Evolutionary conservation across 169 alveolate species (phyloP), one percentile per base, ranked within the genome.

Genomic region (Plasmodium gonderi): DNA sequence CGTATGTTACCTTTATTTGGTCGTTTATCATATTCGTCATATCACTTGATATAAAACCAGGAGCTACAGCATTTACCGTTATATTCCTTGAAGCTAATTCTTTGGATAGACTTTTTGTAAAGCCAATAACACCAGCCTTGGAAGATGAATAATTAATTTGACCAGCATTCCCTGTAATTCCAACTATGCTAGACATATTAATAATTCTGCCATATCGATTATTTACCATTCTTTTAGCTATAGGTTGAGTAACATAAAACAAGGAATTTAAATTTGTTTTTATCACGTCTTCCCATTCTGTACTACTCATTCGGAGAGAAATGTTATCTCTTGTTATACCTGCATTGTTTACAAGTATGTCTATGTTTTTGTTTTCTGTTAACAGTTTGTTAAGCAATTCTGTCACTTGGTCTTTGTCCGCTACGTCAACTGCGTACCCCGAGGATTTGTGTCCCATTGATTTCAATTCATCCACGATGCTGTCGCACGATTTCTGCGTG

Each of bases 91-190:
- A 96, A 31, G 97, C 98, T 80, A 97, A 97, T 95, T 97, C 99
- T 87, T 96, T 96, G 26, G 98, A 98, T n/a, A 97, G 91, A 17
- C 98, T 91, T 69, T 95, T 94, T 49, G 98, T 95, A 54, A 97
- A 74, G 65, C 99, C 99, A 40, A 96, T 97, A 38, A 97, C 91
- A 12, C 98, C 98, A 33, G 98, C 95, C 95, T 97, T 97, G 20
- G 99, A 97, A 2, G 99, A 96, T 33, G 98, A 89, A 92, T 97
- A 97, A 95, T 97, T 97, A 47, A 97, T 97, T 95, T 97, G 97
- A 23, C 98, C 99, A 42, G 96, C 92, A 36, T 96, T 94, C 38
- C 99, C 99, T 78, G 96, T 97, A 60, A 97, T 78, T 31, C 99
- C 99, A 38, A 97, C 97, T 54, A 94, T 95, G 29, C 95, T 85